Conservation (phyloP, 1,284 basidiomycete species). For the Sphagnurus paluster region DNA sequence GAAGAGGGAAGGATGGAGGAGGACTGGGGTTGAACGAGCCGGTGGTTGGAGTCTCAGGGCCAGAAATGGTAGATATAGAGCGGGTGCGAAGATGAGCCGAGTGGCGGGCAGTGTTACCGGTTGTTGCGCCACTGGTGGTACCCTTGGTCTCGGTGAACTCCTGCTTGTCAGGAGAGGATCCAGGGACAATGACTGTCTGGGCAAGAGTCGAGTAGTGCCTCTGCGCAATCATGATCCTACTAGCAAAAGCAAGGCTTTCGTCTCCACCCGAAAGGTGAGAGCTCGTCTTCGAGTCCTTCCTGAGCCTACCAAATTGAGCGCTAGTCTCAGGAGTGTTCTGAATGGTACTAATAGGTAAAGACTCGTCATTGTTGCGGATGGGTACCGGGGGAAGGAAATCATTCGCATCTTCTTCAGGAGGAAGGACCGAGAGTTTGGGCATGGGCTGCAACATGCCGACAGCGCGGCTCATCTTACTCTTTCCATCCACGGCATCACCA, state of each 20-base stretch:
- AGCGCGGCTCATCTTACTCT: slow-evolving; percentile 56
- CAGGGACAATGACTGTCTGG: slow-evolving; percentile 52
- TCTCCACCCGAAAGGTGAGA: slow-evolving; percentile 51
- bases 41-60: slow-evolving; percentile 39
- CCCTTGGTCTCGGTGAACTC: slow-evolving; percentile 27
- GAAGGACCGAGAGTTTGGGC: slow-evolving; percentile 67
- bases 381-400: slow-evolving; percentile 47
- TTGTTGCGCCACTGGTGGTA: slow-evolving; percentile 36
- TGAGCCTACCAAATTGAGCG: slow-evolving; percentile 52
- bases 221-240: slow-evolving; percentile 66
- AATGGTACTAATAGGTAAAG: slow-evolving; percentile 36
- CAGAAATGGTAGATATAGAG: slow-evolving; percentile 48
- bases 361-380: slow-evolving; percentile 44
- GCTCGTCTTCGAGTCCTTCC: slow-evolving; percentile 53
- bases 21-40: slow-evolving; percentile 49
- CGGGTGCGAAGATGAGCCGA: slow-evolving; percentile 44
- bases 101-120: slow-evolving; percentile 27
- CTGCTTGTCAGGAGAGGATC: slow-evolving; percentile 42
- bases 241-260: slow-evolving; percentile 50
- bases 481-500: slow-evolving; percentile 65
- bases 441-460: slow-evolving; percentile 56
- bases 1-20: slow-evolving; percentile 64
- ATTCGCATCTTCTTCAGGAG: slow-evolving; percentile 40
- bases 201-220: slow-evolving; percentile 68
- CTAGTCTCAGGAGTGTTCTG: slow-evolving; percentile 52